Percentiles rank a stretch among this genome's conserved stretches.
These are phyloP conservation scores for Thelephora ganbajun DNA, from an alignment of 768 basidiomycete genomes.

Conservation along the genomic window DNA sequence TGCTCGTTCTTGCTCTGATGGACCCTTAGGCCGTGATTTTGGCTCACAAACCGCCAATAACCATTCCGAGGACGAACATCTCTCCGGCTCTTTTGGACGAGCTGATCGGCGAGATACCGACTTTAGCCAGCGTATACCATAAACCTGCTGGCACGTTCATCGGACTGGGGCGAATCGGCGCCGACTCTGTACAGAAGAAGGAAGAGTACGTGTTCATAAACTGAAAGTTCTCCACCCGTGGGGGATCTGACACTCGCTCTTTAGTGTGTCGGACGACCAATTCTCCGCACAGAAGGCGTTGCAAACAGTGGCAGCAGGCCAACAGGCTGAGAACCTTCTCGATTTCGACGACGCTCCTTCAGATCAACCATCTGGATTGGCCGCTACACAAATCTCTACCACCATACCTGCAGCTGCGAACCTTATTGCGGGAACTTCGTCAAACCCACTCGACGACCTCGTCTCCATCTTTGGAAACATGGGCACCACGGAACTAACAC, in stretches of 20 bases:
- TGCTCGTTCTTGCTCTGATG: not conserved
- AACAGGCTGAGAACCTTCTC: conserved; percentile 88
- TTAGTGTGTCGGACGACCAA: conserved; percentile 52
- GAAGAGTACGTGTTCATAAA: conserved; percentile 31
- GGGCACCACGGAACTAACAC: conserved; percentile 11
- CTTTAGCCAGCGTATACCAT: conserved; percentile 90
- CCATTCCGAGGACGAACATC: conserved; percentile 83
- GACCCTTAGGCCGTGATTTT: conserved; percentile 65
- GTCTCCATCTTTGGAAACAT: conserved; percentile 78
- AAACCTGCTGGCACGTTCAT: conserved; percentile 95
- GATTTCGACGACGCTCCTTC: conserved; percentile 76
- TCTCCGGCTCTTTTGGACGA: conserved; percentile 82
- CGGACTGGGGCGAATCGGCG: conserved; percentile 79
- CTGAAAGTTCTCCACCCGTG: not conserved
- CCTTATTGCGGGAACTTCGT: conserved; percentile 64
- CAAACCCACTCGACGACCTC: conserved; percentile 85
- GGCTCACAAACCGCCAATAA: conserved; percentile 85
- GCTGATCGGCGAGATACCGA: conserved; percentile 78
- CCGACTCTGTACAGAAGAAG: conserved; percentile 59
- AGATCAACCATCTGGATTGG: conserved; percentile 56
- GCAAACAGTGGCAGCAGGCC: conserved; percentile 84
- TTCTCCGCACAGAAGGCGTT: conserved; percentile 68
- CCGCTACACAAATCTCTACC: conserved; percentile 61
- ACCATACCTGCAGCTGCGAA: conserved; percentile 63
- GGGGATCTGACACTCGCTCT: not conserved